Base-by-base conservation (phyloP, 1,284 basidiomycete genomes). In the Grifola frondosa region DNA sequence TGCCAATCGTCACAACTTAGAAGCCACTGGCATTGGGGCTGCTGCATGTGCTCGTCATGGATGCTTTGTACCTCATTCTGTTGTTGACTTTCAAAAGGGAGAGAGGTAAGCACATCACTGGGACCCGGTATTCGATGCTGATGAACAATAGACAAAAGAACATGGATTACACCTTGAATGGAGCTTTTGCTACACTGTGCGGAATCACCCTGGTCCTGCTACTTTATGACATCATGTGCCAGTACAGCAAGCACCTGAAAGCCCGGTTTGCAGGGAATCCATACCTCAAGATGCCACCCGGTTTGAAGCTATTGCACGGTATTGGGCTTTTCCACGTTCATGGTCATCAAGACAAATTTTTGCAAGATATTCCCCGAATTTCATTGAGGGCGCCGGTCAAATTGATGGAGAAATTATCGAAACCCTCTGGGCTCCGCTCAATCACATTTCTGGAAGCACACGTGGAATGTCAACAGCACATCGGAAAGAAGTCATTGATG, bases 341-440 rank as follows among this genome's bases (percentile, higher is more conserved):
- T 11, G 49, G 46, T 4, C 57, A 58, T 39, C 20, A 36, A 4
- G 13, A 39, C 1, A 25, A 42, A 3, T 58, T 40, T 58, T 48
- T 31, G 25, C 49, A 6, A 30, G 40, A 10, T 58, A 40, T 35
- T 48, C 55, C 0, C 31, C 44, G 5, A 53, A 49, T 22, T 55
- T 57, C 19, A 48, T 58, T 2, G 17, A 20, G 1, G 57, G 57
- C 6, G 36, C 43, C 9, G 55, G 53, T 0, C 35, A 50, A 19
- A 39, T 49, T 11, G 53, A 51, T 22, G 54, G 53, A 1, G 55
- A 58, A 29, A 48, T 57, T 4, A 23, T 58, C 1, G 55, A 58
- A 25, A 54, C 52, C 4, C 33, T 58, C 0, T 59, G 58, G 56
- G 43, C 48, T 11, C 15, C 37, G 5, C 30, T 53, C 10, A 53